These are phyloP conservation scores for Globisporangium solare DNA, from an alignment of 352 stramenopile genomes.

Conservation along the genomic window DNA sequence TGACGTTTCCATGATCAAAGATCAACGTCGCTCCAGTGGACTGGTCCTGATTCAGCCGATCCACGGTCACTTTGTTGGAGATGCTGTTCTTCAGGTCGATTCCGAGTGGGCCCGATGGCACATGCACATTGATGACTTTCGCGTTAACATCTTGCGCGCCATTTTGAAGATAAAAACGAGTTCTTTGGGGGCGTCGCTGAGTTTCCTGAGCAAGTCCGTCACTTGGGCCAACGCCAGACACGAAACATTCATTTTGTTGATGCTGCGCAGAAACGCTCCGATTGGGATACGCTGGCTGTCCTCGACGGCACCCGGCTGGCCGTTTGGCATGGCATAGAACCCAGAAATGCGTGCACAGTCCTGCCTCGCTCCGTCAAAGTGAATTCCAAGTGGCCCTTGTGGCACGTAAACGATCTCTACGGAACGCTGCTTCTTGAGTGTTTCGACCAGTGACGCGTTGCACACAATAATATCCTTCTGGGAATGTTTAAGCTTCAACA, in stretches of 20 bases:
- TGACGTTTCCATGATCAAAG: slow-evolving; percentile 37
- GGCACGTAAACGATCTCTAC: slow-evolving; percentile 21
- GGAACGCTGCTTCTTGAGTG: slow-evolving; percentile 15
- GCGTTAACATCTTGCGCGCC: slow-evolving; percentile 18
- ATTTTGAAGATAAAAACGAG: slow-evolving; percentile 19
- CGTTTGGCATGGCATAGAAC: slow-evolving; percentile 34
- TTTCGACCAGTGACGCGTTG: slow-evolving; percentile 26
- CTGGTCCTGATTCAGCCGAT: slow-evolving; percentile 34
- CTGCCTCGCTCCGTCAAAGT: slow-evolving; percentile 34
- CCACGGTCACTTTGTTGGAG: slow-evolving; percentile 37
- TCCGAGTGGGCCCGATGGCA: slow-evolving; percentile 42
- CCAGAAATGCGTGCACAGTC: slow-evolving; percentile 29
- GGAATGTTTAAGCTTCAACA: slow-evolving; percentile 36
- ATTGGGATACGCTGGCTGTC: slow-evolving; percentile 25
- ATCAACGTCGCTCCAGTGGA: slow-evolving; percentile 28
- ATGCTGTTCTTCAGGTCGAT: slow-evolving; percentile 45
- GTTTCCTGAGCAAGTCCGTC: slow-evolving; percentile 41
- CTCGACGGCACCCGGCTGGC: slow-evolving; percentile 26
- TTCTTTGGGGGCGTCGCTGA: slow-evolving; percentile 33
- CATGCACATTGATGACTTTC: slow-evolving; percentile 26
- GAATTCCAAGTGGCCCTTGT: slow-evolving; percentile 35
- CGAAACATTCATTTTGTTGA: slow-evolving; percentile 60
- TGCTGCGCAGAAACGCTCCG: slow-evolving; percentile 30
- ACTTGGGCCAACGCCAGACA: slow-evolving; percentile 32
- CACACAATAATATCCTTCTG: slow-evolving; percentile 41